Conservation (phyloP, 1,139 yeast genomes). For the Yamadazyma atmosphaerica region DNA sequence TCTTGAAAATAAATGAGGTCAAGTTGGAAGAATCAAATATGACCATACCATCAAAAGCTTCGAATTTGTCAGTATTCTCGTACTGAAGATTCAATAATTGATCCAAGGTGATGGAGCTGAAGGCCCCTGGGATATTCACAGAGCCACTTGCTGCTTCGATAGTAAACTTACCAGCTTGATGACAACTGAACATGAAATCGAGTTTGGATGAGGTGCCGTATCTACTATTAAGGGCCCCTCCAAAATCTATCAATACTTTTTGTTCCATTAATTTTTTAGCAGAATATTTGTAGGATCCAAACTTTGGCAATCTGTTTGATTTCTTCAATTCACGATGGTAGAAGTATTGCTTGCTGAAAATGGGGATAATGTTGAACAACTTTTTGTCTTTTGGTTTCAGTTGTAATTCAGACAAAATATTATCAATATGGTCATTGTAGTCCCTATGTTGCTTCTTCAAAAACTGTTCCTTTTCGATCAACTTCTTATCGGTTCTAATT, state of each 20-base stretch:
- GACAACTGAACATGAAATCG: conserved; percentile 75
- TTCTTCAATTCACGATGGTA: conserved; percentile 72
- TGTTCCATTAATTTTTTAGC: conserved; percentile 75
- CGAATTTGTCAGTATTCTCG: conserved; percentile 50
- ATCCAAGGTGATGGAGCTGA: conserved; percentile 58
- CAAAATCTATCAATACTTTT: conserved; percentile 62
- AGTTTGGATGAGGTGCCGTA: conserved; percentile 59
- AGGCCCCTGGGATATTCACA: conserved; percentile 52
- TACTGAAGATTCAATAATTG: conserved; percentile 69
- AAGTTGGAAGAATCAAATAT: conserved; percentile 65
- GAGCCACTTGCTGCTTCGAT: conserved; percentile 59
- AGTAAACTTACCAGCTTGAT: conserved; percentile 68
- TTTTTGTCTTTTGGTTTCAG: conserved; percentile 52
- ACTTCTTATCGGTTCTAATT: conserved; percentile 55
- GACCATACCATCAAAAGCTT: conserved; percentile 65
- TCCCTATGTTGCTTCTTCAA: conserved; percentile 63
- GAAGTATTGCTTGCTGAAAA: conserved; percentile 78
- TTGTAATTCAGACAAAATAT: conserved; percentile 63
- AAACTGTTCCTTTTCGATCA: conserved; percentile 61
- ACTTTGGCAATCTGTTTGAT: conserved; percentile 68
- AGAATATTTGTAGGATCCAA: conserved; percentile 82
- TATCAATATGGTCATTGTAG: conserved; percentile 69
- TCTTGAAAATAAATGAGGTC: conserved; percentile 66
- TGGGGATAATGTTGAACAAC: conserved; percentile 54
- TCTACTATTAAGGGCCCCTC: conserved; percentile 45